Percentiles rank a stretch among this genome's conserved stretches.
Conservation (phyloP, 768 basidiomycete genomes). For the Calocybe cyanea region DNA sequence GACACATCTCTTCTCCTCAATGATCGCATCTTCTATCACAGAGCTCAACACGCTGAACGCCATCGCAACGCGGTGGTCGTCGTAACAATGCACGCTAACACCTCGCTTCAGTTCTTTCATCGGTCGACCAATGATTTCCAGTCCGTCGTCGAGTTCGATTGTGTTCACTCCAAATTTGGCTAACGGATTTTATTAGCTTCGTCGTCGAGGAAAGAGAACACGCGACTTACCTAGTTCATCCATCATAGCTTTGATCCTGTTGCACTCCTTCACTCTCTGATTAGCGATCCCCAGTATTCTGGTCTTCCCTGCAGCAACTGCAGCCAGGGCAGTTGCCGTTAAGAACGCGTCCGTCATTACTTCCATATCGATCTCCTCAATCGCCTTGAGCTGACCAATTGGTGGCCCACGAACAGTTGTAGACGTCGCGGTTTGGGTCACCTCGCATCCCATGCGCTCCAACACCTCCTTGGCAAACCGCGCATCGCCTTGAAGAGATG, state of each 20-base stretch:
- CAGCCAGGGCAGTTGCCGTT: constrained; percentile 89
- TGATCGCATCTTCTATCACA: constrained; percentile 66
- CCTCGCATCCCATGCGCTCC: constrained; percentile 91
- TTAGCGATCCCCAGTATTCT: constrained; percentile 95
- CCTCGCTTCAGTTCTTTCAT: constrained; percentile 58
- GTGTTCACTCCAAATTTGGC: constrained; percentile 95
- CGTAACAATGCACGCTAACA: constrained; percentile 91
- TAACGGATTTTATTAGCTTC: constrained; percentile 23
- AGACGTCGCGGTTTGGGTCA: constrained; percentile 81
- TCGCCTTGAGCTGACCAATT: constrained; percentile 71
- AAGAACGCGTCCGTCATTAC: constrained; percentile 99
- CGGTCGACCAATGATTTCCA: constrained; percentile 82
- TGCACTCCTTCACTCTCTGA: constrained; percentile 97
- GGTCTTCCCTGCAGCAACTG: constrained; percentile 69
- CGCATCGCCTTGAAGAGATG: constrained; percentile 95
- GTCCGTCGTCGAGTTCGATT: constrained; percentile 87
- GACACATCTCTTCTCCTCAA: constrained; percentile 96
- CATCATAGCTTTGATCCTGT: constrained; percentile 95
- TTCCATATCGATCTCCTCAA: constrained; percentile 94
- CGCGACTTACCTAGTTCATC: constrained; percentile 78
- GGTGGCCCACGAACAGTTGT: constrained; percentile 93
- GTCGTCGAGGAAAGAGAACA: not conserved
- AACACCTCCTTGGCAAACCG: constrained; percentile 91
- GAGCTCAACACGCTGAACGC: constrained; percentile 88
- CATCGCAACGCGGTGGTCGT: constrained; percentile 99